phyloP scores from a whole-genome alignment of 371 early-diverging fungal genomes.

The Umbelopsis sp. region DNA sequence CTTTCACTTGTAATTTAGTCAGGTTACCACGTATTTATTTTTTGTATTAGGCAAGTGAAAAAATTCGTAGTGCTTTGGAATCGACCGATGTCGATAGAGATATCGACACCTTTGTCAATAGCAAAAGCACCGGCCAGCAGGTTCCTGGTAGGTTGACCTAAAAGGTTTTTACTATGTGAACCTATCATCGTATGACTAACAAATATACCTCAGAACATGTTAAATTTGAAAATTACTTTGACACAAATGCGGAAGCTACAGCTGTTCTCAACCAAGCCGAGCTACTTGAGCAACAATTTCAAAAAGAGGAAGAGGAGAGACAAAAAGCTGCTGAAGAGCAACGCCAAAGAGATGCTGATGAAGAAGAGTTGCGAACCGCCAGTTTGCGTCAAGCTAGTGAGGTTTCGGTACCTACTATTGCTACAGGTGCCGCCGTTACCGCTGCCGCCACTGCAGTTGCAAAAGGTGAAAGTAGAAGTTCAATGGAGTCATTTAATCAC shows the following conservation, averaged over 20 bases:
- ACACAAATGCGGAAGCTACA: background rate
- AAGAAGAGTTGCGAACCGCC: background rate
- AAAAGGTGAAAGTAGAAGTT: background rate
- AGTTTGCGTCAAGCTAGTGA: background rate
- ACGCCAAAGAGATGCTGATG: background rate
- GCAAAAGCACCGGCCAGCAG: constrained; percentile 36
- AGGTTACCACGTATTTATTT: constrained; percentile 14
- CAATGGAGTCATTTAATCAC: background rate
- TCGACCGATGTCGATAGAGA: constrained; percentile 42
- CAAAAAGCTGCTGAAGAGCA: background rate
- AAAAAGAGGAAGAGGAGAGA: background rate
- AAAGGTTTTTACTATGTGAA: too few species aligned
- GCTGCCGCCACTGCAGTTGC: constrained; percentile 4
- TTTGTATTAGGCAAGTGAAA: constrained; percentile 37
- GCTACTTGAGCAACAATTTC: background rate
- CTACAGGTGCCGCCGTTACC: constrained; percentile 3
- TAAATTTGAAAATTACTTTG: constrained; percentile 12
- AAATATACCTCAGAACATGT: background rate
- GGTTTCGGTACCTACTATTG: background rate
- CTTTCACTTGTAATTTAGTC: background rate
- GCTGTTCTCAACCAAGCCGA: constrained; percentile 1
- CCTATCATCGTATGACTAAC: too few species aligned
- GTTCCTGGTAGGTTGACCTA: constrained; percentile 32
- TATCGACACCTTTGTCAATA: constrained; percentile 36
- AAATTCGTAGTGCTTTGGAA: constrained; percentile 47